A percentile compares a stretch with the other conserved stretches of the same genome.
These are phyloP conservation scores for Eucalyptus pauciflora DNA, from an alignment of 345 rosid species.

Conservation along the genomic window DNA sequence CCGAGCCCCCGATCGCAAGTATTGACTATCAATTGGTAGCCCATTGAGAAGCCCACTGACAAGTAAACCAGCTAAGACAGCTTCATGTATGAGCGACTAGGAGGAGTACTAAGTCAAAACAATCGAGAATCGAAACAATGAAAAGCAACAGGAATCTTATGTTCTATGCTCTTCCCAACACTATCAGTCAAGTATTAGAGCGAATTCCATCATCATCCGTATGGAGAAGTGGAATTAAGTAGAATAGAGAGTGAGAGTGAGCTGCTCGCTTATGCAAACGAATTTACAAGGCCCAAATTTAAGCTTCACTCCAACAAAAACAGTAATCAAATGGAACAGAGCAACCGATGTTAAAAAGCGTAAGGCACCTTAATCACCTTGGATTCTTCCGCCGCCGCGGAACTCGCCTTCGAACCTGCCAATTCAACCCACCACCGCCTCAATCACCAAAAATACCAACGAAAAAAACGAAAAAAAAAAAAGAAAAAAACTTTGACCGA, in stretches of 20 bases:
- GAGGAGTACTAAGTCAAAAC: background rate
- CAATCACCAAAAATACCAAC: background rate
- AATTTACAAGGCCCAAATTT: background rate
- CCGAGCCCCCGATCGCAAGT: background rate
- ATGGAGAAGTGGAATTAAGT: background rate
- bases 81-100: background rate
- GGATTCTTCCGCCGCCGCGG: background rate
- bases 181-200: background rate
- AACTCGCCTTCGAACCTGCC: background rate
- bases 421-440: background rate
- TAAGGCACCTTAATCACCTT: background rate
- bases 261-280: background rate
- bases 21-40: background rate
- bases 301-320: background rate
- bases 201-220: background rate
- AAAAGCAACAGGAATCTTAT: background rate
- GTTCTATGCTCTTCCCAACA: background rate
- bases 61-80: background rate
- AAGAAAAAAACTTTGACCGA: background rate
- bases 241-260: background rate
- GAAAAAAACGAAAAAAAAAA: background rate
- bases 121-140: background rate
- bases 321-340: background rate
- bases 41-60: background rate
- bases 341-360: background rate